Base-by-base conservation (phyloP, 225 moss, liverwort and hornwort species). In the Sphagnum tenellum region DNA sequence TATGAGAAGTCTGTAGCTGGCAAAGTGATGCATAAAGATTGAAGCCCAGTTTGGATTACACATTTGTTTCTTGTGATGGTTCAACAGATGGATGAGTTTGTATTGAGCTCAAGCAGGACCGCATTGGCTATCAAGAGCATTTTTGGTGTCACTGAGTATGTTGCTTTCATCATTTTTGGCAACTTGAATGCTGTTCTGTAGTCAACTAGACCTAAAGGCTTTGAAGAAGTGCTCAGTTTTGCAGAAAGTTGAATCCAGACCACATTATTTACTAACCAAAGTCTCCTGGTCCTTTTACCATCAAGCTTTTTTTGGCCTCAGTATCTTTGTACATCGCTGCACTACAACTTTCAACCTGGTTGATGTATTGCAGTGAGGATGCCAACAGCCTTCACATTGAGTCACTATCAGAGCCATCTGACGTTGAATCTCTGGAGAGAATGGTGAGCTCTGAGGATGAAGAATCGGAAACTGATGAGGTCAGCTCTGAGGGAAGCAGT, bases 101-200 rank as follows among this genome's bases (percentile, higher is more conserved):
- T 90, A 62, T 81, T 86, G n/a, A 80, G 81, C 53, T 75, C 78
- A 50, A 81, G 83, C 69, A 68, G 89, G 66, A 90, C 82, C 63
- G 81, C 87, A 11, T 70, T 93, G 76, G 87, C 82, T 59, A 90
- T 98, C 62, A 98, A 90, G 70, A 90, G 88, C 71, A 86, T 87
- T 44, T 98, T 98, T 70, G 96, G 96, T 69, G 89, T 98, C 45
- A 98, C 96, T 8, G 93, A 93, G 88, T 91, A 87, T 13, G 84
- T 80, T 64, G 9, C 46, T 48, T 56, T 67, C 51, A 45, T 67
- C 3, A 11, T 46, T 61, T 64, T 54, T 61, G 54, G 12, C 56
- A 46, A 29, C n/a, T 9, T 5, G 45, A 13, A 45, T 65, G 51
- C 55, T 55, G 49, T 65, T 29, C 45, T 5, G 29, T 29, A 29